Evolutionary conservation across 495 filamentous ascomycete genomes (phyloP).

Genomic region (Penicillium cinerascens): DNA sequence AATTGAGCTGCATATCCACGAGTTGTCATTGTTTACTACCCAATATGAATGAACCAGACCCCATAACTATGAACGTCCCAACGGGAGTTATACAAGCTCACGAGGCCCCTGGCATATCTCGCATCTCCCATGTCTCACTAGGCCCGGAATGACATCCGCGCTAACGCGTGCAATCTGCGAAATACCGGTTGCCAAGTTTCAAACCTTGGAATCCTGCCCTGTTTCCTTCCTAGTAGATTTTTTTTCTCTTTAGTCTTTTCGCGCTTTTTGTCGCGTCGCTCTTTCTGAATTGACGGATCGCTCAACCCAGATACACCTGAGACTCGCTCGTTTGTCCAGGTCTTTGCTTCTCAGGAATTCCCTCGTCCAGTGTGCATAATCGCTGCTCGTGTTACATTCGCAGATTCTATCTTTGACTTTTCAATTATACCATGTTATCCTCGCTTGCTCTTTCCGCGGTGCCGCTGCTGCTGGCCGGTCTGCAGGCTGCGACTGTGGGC

Average conservation of each 20-base stretch:
- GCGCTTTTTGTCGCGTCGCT: slow-evolving; percentile 1
- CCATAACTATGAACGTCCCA: too few relatives aligned
- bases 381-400: slow-evolving; percentile 6
- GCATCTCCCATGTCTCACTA: neutral
- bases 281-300: neutral
- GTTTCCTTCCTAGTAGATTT: neutral
- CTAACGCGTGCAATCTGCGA: slow-evolving; percentile 15
- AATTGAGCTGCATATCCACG: too few relatives aligned
- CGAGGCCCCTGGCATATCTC: neutral
- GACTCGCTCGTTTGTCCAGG: slow-evolving; percentile 11
- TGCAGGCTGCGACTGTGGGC: slow-evolving; percentile 23
- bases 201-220: slow-evolving; percentile 13
- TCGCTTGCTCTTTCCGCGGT: slow-evolving; percentile 17
- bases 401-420: neutral
- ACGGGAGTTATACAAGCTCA: neutral
- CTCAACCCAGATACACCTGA: neutral
- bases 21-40: too few relatives aligned
- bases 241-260: neutral
- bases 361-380: neutral
- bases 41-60: too few relatives aligned
- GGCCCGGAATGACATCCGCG: neutral
- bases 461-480: slow-evolving; percentile 29
- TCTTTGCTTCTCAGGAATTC: neutral
- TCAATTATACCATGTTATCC: slow-evolving; percentile 19
- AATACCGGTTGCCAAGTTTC: slow-evolving; percentile 16